Evolutionary conservation across 2,329 filamentous ascomycete genomes (phyloP).

Genomic region (Colletotrichum agaves): DNA sequence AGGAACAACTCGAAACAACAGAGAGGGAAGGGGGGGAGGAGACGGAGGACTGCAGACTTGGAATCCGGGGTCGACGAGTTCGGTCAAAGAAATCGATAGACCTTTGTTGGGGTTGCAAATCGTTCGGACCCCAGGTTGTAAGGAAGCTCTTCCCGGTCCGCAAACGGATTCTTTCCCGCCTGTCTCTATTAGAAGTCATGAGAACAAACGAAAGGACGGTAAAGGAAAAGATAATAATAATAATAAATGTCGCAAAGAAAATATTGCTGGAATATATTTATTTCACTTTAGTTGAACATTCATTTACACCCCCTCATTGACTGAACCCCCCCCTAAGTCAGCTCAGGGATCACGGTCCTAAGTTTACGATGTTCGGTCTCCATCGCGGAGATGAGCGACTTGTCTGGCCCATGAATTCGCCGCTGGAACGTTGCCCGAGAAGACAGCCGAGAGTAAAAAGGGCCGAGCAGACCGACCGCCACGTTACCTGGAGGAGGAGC

Average conservation of each 20-base stretch:
- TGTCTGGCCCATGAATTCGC: conserved; percentile 5
- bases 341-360: conserved; percentile 26
- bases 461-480: conserved; percentile 15
- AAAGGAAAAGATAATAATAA: not conserved
- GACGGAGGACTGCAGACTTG: not conserved
- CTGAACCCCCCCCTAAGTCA: not conserved
- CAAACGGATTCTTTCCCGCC: conserved; percentile 31
- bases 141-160: conserved; percentile 20
- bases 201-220: conserved; percentile 24
- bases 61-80: not conserved
- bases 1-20: not conserved
- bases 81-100: not conserved
- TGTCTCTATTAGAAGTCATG: conserved; percentile 2
- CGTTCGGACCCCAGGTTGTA: conserved; percentile 8
- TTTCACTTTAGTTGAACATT: not conserved
- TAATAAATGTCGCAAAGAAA: not conserved
- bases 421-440: conserved; percentile 28
- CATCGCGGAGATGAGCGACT: not conserved
- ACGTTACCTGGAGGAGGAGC: conserved; percentile 8
- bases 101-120: conserved; percentile 8
- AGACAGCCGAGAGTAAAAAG: not conserved
- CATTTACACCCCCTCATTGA: conserved; percentile 5
- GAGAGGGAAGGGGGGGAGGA: too few relatives aligned
- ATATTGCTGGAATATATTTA: not conserved
- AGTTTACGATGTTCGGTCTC: not conserved